phyloP scores from a whole-genome alignment of 768 basidiomycete species.

The Phylloporus arenicola region DNA sequence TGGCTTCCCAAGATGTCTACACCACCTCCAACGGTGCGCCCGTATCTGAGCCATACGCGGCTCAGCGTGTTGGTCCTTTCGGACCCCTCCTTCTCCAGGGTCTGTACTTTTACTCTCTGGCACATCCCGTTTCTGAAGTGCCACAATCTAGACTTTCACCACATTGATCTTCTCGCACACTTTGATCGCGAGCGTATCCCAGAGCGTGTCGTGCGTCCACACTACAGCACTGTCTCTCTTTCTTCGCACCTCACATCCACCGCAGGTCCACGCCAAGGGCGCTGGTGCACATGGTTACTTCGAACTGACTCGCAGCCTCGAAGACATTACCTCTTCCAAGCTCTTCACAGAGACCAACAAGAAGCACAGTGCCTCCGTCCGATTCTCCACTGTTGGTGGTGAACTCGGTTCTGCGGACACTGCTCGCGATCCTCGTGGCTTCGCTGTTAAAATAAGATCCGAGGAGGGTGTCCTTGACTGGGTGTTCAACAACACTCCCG shows the following conservation, averaged over 20 bases:
- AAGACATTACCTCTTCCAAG: constrained; percentile 70
- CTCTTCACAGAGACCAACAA: constrained; percentile 63
- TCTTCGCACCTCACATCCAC: constrained; percentile 20
- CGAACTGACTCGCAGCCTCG: constrained; percentile 80
- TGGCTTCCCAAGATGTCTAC: constrained; percentile 73
- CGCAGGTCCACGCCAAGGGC: constrained; percentile 85
- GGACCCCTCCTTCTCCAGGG: constrained; percentile 91
- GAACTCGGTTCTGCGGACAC: constrained; percentile 85
- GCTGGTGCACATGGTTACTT: constrained; percentile 93
- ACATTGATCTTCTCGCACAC: constrained; percentile 86
- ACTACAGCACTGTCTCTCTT: not conserved
- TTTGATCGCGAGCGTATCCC: constrained; percentile 96
- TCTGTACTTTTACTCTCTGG: constrained; percentile 26
- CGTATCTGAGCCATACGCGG: constrained; percentile 68
- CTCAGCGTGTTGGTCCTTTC: constrained; percentile 64
- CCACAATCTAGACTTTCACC: constrained; percentile 63
- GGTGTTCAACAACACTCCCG: constrained; percentile 89
- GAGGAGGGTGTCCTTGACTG: constrained; percentile 90
- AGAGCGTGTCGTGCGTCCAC: constrained; percentile 71
- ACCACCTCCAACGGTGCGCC: constrained; percentile 85
- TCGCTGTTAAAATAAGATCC: constrained; percentile 84
- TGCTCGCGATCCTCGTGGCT: constrained; percentile 92
- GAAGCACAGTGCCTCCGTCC: constrained; percentile 67
- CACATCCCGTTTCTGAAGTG: constrained; percentile 12
- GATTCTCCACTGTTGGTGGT: constrained; percentile 94